Evolutionary conservation across 2,329 filamentous ascomycete species (phyloP).

Genomic region (Rachicladosporium sp.): DNA sequence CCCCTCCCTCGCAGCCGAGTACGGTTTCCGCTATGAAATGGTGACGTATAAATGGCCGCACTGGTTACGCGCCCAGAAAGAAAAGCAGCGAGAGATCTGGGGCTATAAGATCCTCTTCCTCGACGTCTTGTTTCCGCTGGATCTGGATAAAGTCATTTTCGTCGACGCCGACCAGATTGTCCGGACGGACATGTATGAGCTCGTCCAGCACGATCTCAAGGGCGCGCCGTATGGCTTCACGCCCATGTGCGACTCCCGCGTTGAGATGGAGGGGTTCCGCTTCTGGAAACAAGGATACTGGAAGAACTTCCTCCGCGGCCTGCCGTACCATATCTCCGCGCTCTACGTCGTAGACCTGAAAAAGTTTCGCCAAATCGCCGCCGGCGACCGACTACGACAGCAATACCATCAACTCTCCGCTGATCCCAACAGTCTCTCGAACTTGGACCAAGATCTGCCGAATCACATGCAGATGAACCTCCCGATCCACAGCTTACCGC

Average conservation of each 20-base stretch:
- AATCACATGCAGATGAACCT: conserved; percentile 96
- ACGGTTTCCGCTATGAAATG: conserved; percentile 93
- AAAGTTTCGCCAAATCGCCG: conserved; percentile 83
- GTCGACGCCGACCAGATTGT: conserved; percentile 98
- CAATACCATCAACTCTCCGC: conserved; percentile 89
- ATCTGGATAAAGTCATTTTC: conserved; percentile 97
- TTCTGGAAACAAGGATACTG: conserved; percentile 99
- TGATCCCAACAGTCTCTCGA: conserved; percentile 71
- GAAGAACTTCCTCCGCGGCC: conserved; percentile 76
- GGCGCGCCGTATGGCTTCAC: conserved; percentile 95
- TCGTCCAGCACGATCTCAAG: conserved; percentile 73
- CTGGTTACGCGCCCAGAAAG: conserved; percentile 87
- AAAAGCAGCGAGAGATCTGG: conserved; percentile 99
- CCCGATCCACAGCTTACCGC: conserved; percentile 82
- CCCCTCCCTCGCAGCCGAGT: conserved; percentile 71
- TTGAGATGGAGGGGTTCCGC: conserved; percentile 96
- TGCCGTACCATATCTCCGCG: conserved; percentile 92
- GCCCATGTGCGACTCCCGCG: conserved; percentile 94
- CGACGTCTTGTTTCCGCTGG: conserved; percentile 90
- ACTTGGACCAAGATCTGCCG: conserved; percentile 90
- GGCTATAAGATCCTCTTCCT: conserved; percentile 99
- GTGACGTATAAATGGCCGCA: conserved; percentile 99
- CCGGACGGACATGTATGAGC: conserved; percentile 90
- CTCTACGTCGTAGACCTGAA: conserved; percentile 92
- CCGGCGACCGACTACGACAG: conserved; percentile 80